phyloP scores from a whole-genome alignment of 1,139 yeast species.

The Pichia sp. region DNA sequence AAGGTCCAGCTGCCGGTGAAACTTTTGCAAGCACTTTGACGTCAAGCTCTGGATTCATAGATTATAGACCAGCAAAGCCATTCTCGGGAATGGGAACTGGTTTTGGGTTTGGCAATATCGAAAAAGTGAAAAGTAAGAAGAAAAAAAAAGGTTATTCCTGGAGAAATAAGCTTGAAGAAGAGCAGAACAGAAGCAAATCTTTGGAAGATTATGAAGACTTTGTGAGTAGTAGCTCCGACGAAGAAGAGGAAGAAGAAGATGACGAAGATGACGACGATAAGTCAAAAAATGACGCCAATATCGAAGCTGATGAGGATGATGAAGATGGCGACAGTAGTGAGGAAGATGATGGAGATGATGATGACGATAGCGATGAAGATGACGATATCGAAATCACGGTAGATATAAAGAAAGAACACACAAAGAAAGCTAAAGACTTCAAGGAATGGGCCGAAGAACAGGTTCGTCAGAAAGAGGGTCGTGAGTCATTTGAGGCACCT shows the following conservation, averaged over 20 bases:
- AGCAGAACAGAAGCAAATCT: constrained; percentile 37
- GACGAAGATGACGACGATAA: constrained; percentile 30
- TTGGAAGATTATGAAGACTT: constrained; percentile 45
- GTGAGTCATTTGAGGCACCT: constrained; percentile 45
- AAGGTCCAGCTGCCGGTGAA: constrained; percentile 30
- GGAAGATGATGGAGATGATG: constrained; percentile 28
- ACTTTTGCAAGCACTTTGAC: constrained; percentile 22
- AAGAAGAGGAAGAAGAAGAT: constrained; percentile 19
- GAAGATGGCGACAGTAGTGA: constrained; percentile 25
- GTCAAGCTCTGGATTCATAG: constrained; percentile 55
- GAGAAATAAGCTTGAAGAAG: constrained; percentile 50
- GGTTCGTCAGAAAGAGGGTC: constrained; percentile 55
- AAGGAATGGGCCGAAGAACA: constrained; percentile 60
- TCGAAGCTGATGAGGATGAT: constrained; percentile 22
- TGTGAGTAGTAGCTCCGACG: constrained; percentile 32
- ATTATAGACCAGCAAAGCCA: constrained; percentile 57
- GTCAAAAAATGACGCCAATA: constrained; percentile 17
- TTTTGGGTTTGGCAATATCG: constrained; percentile 62
- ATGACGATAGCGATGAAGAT: constrained; percentile 23
- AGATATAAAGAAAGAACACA: constrained; percentile 34
- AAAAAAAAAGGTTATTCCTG: constrained; percentile 50
- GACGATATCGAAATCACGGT: constrained; percentile 25
- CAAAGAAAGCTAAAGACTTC: constrained; percentile 41
- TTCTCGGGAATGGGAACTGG: constrained; percentile 51
- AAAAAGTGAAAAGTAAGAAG: constrained; percentile 33